Base-by-base conservation (phyloP, 352 stramenopile genomes). In the Phytophthora capsici region DNA sequence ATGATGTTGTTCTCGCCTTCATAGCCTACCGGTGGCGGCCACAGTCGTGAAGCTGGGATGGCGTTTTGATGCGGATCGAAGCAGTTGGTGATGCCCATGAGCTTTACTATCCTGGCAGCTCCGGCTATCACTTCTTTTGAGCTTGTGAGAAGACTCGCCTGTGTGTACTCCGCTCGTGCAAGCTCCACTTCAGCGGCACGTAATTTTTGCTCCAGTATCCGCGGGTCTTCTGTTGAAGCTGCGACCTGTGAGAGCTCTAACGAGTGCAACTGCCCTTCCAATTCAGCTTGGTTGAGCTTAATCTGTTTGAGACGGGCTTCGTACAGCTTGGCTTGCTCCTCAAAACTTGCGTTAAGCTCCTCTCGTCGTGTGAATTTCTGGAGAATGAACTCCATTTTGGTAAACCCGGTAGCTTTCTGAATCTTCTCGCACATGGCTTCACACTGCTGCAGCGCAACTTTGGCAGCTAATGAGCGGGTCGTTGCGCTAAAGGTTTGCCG, bases 341-440 rank as follows among this genome's bases (percentile, higher is more conserved):
- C 87, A 47, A 95, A 91, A 57, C 85, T 92, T 20, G 55, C 64
- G 54, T 93, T 91, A 8, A 95, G 73, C 64, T 93, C 85, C 47
- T 93, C 86, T 40, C 83, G 82, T 22, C 82, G 85, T 26, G 76
- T 71, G 45, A 95, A 92, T 61, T 94, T 95, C 17, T 95, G 78
- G 7, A 91, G 66, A 38, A 95, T 90, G 19, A 84, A 46, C 52
- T 92, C 81, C 53, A 95, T 85, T 41, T 91, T 90, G 5, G 82
- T 83, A 52, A 86, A 88, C 5, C 87, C 87, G 1, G 87, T 95
- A 17, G 83, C 85, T 36, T 89, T 89, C 49, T 93, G 84, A 26
- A 95, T 91, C 48, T 91, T 92, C 13, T 92, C 84, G 38, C 84
- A 92, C 80, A 94, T 92, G 34, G 80, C 75, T 44, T 95, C 82